Conservation (phyloP, 139 green algal species). For the Picochlorum sp. region DNA sequence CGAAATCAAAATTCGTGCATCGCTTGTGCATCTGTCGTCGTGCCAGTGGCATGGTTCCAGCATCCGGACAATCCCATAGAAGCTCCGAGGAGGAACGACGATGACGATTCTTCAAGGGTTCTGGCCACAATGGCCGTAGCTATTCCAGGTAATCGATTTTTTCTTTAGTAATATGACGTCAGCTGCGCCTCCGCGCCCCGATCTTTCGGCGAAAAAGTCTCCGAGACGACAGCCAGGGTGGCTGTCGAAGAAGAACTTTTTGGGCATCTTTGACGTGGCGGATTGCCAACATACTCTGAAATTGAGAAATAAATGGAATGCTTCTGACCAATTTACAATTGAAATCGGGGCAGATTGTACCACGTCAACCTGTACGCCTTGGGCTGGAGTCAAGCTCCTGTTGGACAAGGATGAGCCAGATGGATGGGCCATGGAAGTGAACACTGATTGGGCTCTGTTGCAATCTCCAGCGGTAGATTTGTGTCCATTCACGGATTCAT, state of each 20-base stretch:
- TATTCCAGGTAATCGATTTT: too few relatives aligned
- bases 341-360: background rate
- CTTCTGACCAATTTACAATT: background rate
- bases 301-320: constrained; percentile 5
- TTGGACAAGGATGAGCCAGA: constrained; percentile 1
- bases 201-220: too few relatives aligned
- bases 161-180: too few relatives aligned
- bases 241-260: background rate
- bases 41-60: too few relatives aligned
- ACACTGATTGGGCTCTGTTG: constrained; percentile 2
- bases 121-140: too few relatives aligned
- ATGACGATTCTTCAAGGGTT: too few relatives aligned
- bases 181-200: too few relatives aligned
- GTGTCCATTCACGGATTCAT: background rate
- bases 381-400: background rate
- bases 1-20: too few relatives aligned
- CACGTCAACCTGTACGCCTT: background rate
- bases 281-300: constrained; percentile 2
- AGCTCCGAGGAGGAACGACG: too few relatives aligned
- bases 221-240: too few relatives aligned
- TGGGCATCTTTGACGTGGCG: constrained; percentile 1
- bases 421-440: constrained; percentile 6
- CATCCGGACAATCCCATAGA: too few relatives aligned
- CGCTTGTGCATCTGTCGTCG: too few relatives aligned
- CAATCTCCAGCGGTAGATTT: constrained; percentile 4